phyloP scores from a whole-genome alignment of 768 basidiomycete genomes.

The Amylocystis lapponica region DNA sequence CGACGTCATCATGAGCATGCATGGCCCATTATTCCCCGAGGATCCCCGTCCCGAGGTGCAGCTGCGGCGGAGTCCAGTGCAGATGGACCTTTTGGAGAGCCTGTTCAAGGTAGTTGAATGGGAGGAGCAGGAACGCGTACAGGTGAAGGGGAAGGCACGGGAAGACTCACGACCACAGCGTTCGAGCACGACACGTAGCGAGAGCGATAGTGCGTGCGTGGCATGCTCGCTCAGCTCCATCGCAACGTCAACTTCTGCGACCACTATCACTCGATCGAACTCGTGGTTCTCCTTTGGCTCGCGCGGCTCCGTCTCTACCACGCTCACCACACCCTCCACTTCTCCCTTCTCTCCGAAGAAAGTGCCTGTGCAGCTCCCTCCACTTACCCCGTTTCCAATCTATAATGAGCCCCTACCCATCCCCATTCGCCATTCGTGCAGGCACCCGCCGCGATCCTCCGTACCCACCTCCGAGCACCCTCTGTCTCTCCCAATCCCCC shows the following conservation, averaged over 20 bases:
- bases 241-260: slow-evolving; percentile 21
- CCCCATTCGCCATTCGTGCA: slow-evolving; percentile 5
- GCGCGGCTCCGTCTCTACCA: slow-evolving; percentile 30
- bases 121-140: slow-evolving; percentile 32
- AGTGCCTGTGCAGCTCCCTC: slow-evolving; percentile 20
- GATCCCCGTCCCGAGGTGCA: slow-evolving; percentile 17
- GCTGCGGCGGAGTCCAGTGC: slow-evolving; percentile 4
- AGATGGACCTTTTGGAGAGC: slow-evolving; percentile 11
- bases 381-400: slow-evolving; percentile 1
- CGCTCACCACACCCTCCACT: slow-evolving; percentile 28
- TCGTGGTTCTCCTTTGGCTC: slow-evolving; percentile 41
- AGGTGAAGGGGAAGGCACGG: slow-evolving; percentile 34
- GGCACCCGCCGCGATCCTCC: slow-evolving; percentile 2
- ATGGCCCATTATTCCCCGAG: slow-evolving; percentile 49
- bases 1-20: slow-evolving; percentile 53
- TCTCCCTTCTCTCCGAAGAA: slow-evolving; percentile 23
- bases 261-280: slow-evolving; percentile 30
- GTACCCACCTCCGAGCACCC: slow-evolving; percentile 10
- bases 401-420: slow-evolving; percentile 2
- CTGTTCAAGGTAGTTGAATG: slow-evolving; percentile 6
- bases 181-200: neutral
- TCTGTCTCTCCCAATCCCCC: slow-evolving; percentile 6
- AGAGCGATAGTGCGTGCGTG: neutral
- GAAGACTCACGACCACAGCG: slow-evolving; percentile 25
- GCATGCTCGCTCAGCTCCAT: slow-evolving; percentile 4